Conservation (phyloP, 176 grass and related monocot species). For the Oryza brachyantha region DNA sequence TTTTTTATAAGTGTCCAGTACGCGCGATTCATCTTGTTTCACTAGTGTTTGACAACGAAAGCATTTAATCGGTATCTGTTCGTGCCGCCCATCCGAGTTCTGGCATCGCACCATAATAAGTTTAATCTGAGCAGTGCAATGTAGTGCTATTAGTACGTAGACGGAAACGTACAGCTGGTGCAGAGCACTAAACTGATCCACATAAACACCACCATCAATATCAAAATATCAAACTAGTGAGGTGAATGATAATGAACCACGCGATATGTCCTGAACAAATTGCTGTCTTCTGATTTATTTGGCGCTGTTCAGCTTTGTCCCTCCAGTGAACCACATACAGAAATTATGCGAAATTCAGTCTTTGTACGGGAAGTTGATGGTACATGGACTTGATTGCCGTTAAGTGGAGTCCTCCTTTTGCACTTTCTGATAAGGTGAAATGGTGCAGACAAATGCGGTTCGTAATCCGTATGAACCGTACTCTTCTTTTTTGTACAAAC, state of each 20-base stretch:
- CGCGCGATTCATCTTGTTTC: background rate
- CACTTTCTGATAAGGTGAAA: background rate
- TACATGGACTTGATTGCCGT: conserved; percentile 1
- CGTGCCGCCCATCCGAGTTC: background rate
- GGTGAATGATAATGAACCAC: background rate
- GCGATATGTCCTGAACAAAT: background rate
- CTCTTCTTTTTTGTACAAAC: background rate
- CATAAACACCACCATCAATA: background rate
- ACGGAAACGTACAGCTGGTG: background rate
- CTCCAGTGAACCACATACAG: background rate
- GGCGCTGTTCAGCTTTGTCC: background rate
- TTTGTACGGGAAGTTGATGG: background rate
- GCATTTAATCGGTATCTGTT: background rate
- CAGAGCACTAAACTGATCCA: background rate
- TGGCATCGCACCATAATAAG: background rate
- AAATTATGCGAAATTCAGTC: background rate
- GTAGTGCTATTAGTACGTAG: background rate
- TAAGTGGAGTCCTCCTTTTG: background rate
- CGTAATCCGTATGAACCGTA: background rate
- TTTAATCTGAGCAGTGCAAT: background rate
- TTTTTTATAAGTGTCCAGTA: background rate
- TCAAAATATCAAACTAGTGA: background rate
- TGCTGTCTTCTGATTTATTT: background rate
- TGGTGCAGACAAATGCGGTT: background rate
- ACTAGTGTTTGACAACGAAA: background rate